Evolutionary conservation across 805 yeast species (phyloP).

Genomic region (Metschnikowia lochheadii): DNA sequence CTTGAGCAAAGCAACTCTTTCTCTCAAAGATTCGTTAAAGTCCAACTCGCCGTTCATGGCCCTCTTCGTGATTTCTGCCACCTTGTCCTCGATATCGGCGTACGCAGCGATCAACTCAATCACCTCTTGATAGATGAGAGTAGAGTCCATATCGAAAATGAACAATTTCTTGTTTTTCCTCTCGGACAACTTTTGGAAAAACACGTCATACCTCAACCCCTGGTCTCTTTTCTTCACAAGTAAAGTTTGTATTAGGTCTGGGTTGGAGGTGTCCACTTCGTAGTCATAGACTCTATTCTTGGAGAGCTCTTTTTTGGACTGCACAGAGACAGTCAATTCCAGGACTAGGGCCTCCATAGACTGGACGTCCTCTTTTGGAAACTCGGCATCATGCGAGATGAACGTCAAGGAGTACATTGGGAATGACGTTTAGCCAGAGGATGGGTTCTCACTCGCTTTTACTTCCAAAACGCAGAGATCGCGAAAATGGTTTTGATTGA

Average conservation of each 20-base stretch:
- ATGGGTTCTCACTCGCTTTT: neutral
- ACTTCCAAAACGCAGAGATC: neutral
- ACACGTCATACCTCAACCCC: conserved; percentile 23
- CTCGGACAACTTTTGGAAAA: conserved; percentile 24
- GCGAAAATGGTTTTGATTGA: neutral
- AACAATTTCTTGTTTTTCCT: conserved; percentile 51
- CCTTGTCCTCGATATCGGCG: conserved; percentile 86
- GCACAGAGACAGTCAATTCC: conserved; percentile 9
- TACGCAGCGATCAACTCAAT: conserved; percentile 92
- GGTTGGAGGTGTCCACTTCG: conserved; percentile 12
- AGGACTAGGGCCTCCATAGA: conserved; percentile 11
- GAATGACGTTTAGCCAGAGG: neutral
- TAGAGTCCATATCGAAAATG: conserved; percentile 97
- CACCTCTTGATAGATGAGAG: conserved; percentile 92
- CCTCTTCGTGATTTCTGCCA: conserved; percentile 80
- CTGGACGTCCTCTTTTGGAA: conserved; percentile 9
- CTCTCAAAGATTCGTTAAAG: conserved; percentile 72
- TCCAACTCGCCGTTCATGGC: conserved; percentile 98
- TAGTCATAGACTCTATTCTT: conserved; percentile 18
- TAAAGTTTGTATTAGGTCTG: conserved; percentile 11
- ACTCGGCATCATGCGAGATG: conserved; percentile 14
- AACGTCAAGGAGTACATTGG: conserved; percentile 16
- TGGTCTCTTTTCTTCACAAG: conserved; percentile 11
- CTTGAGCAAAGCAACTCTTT: conserved; percentile 72
- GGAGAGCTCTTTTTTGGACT: conserved; percentile 14